Percentiles rank a stretch among this genome's conserved stretches.
phyloP scores from a whole-genome alignment of 768 basidiomycete genomes.

The Harrya chromipes region DNA sequence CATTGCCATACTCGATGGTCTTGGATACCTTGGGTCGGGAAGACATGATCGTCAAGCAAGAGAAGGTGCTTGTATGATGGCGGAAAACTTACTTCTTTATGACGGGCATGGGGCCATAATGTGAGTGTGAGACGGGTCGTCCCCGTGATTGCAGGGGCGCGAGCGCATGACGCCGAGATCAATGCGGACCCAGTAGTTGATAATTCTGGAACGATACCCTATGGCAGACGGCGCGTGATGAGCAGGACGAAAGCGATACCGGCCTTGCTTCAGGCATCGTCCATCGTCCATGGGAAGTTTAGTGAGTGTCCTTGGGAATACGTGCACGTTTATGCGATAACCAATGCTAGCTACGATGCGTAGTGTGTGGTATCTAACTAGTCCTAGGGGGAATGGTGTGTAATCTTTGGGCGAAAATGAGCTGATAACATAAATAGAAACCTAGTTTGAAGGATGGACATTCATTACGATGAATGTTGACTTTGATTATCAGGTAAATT shows the following conservation, averaged over 20 bases:
- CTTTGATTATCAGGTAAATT: slow-evolving; percentile 49
- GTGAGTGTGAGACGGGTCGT: not conserved
- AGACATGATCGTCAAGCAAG: slow-evolving; percentile 30
- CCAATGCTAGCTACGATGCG: slow-evolving; percentile 9
- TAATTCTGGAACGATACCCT: slow-evolving; percentile 12
- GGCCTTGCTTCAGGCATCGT: too few relatives aligned
- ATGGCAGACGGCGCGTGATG: slow-evolving; percentile 6
- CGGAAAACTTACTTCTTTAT: slow-evolving; percentile 8
- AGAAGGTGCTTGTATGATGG: not conserved
- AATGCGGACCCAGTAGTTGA: not conserved
- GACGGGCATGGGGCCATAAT: not conserved
- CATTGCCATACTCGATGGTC: slow-evolving; percentile 53
- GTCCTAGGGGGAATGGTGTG: slow-evolving; percentile 1
- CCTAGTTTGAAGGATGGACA: not conserved
- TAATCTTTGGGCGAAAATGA: slow-evolving; percentile 5
- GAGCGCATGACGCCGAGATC: not conserved
- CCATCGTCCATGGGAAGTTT: slow-evolving; percentile 14
- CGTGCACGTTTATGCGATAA: slow-evolving; percentile 14
- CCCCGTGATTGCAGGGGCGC: not conserved
- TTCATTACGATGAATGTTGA: slow-evolving; percentile 25
- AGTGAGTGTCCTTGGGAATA: slow-evolving; percentile 15
- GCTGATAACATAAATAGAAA: slow-evolving; percentile 6
- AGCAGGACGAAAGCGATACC: not conserved
- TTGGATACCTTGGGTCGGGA: slow-evolving; percentile 43
- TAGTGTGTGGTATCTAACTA: slow-evolving; percentile 19